Conservation (phyloP, 2,329 filamentous ascomycete genomes). For the Neurospora sp. region DNA sequence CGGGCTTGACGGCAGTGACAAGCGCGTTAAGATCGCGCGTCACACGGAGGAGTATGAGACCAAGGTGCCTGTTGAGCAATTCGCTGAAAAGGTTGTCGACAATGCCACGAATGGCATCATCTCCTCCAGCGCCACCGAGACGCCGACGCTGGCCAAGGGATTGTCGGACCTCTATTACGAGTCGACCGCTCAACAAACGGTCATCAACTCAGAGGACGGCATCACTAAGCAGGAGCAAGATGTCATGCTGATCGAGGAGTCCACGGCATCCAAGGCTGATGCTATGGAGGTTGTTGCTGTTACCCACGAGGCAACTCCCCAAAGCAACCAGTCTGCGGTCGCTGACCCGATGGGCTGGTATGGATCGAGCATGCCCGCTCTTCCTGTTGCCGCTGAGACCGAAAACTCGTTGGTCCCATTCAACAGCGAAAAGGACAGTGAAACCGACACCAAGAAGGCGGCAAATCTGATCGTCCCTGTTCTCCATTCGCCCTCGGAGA, state of each 20-base stretch:
- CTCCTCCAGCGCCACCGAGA: background rate
- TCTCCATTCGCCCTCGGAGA: conserved; percentile 13
- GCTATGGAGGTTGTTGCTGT: background rate
- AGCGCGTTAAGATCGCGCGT: conserved; percentile 30
- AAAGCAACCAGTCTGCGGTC: background rate
- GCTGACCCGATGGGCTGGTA: conserved; percentile 10
- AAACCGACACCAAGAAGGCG: conserved; percentile 4
- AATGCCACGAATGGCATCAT: background rate
- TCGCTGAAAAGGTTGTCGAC: background rate
- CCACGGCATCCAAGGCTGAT: background rate
- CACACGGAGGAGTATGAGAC: conserved; percentile 12
- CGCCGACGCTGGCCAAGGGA: background rate
- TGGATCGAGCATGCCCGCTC: conserved; percentile 6
- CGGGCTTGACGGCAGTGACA: conserved; percentile 27
- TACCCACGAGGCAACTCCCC: background rate
- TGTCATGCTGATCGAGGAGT: background rate
- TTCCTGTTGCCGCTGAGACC: background rate
- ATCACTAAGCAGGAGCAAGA: background rate
- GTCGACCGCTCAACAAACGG: background rate
- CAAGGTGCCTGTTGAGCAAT: background rate
- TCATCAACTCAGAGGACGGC: background rate
- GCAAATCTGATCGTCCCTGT: conserved; percentile 10
- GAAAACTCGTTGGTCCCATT: background rate
- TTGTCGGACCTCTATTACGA: conserved; percentile 15
- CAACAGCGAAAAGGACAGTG: background rate